Evolutionary conservation across 78 protist genomes (phyloP), one percentile per base, ranked within the genome.

Genomic region (Protostelium mycophagum): DNA sequence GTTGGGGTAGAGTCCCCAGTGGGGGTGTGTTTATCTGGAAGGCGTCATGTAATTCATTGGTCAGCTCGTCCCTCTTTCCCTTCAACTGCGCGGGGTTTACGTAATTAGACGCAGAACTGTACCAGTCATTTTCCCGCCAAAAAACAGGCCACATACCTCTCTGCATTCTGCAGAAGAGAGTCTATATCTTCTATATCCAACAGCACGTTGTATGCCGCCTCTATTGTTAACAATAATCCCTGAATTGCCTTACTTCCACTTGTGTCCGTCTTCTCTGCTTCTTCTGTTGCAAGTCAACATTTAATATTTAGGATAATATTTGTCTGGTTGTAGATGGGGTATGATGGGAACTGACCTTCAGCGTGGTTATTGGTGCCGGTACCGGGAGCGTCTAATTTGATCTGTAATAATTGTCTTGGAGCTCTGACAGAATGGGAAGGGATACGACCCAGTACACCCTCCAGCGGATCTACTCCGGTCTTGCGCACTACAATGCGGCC

Each of bases 341-440:
- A n/a, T n/a, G n/a, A n/a, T n/a, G n/a, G n/a, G n/a, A 16, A 5
- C 73, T 51, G 31, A 51, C 73, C 73, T 51, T 51, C 73, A 5
- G 16, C 16, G 73, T 51, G 73, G 73, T 51, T 51, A 16, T 51
- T 51, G 31, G 73, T 25, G 73, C 73, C 73, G 5, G 73, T 25
- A 25, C 31, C 16, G 73, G 73, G 73, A 25, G 73, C 87, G 29
- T 86, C 88, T 0, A 92, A 38, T 25, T 90, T 85, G 63, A 92
- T 90, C 38, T 92, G 94, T 28, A 92, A 35, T 0, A 92, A 87
- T 35, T 86, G 94, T 88, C 94, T 73, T 85, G 94, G 94, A 35
- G 94, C 94, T 88, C 94, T 89, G 87, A 92, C 90, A 5, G 94
- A 92, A 35, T 92, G 94, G 36, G 94, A 89, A n/a, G 94, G 94